phyloP scores from a whole-genome alignment of 139 green algal species.

The Micromonas commoda region DNA sequence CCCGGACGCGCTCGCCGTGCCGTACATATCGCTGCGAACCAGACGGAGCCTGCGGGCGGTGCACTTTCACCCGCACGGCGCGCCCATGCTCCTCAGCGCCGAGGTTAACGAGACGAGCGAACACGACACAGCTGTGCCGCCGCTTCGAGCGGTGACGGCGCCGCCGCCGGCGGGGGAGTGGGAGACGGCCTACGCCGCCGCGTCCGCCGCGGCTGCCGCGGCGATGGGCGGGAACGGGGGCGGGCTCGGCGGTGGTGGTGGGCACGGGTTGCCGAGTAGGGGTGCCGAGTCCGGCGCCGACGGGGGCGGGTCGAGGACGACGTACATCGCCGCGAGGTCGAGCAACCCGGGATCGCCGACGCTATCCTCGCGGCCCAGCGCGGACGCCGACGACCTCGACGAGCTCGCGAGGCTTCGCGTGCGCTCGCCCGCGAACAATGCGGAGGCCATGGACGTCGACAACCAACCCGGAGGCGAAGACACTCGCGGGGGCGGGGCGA shows the following conservation, averaged over 20 bases:
- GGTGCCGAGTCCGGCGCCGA: too few relatives aligned
- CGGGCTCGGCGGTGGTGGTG: too few relatives aligned
- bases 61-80: constrained; percentile 78
- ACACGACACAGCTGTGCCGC: constrained; percentile 15
- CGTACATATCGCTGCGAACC: constrained; percentile 47
- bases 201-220: background rate
- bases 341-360: background rate
- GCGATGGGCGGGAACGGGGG: background rate
- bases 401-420: too few relatives aligned
- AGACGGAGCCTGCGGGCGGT: constrained; percentile 73
- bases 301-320: background rate
- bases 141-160: constrained; percentile 2
- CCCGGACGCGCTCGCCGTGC: background rate
- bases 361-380: too few relatives aligned
- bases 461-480: too few relatives aligned
- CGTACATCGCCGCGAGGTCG: background rate
- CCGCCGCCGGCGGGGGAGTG: background rate
- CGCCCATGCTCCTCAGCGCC: constrained; percentile 69
- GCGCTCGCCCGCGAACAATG: too few relatives aligned
- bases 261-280: too few relatives aligned
- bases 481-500: too few relatives aligned
- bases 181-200: constrained; percentile 18
- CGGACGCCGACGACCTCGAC: background rate
- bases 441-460: too few relatives aligned
- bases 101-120: constrained; percentile 48